phyloP scores from a whole-genome alignment of 1,284 basidiomycete species.

The Trametes hirsuta region DNA sequence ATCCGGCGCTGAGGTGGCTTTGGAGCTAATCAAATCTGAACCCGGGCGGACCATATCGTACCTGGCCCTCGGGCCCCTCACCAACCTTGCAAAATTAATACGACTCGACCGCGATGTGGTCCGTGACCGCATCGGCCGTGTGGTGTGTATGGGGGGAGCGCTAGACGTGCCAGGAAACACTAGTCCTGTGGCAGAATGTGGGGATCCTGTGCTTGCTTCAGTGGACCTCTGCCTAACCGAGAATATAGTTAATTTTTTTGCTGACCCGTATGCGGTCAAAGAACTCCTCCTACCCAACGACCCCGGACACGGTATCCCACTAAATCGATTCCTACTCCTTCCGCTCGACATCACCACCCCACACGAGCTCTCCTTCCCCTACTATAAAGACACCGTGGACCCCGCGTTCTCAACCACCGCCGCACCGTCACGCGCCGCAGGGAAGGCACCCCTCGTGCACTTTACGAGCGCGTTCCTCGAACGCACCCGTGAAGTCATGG shows the following conservation, averaged over 20 bases:
- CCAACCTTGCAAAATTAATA: slow-evolving; percentile 79
- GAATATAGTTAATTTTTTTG: slow-evolving; percentile 85
- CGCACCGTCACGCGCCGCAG: slow-evolving; percentile 46
- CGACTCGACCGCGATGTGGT: slow-evolving; percentile 58
- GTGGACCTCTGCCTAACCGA: neutral
- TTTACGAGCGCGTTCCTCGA: slow-evolving; percentile 84
- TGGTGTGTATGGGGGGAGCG: slow-evolving; percentile 96
- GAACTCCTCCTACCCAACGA: slow-evolving; percentile 53
- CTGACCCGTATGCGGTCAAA: slow-evolving; percentile 87
- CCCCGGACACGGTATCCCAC: slow-evolving; percentile 49
- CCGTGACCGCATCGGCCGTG: slow-evolving; percentile 65
- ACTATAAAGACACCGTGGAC: slow-evolving; percentile 61
- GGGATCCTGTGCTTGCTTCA: slow-evolving; percentile 12
- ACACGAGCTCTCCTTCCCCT: slow-evolving; percentile 77
- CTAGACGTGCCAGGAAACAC: slow-evolving; percentile 94
- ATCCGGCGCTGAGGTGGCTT: slow-evolving; percentile 64
- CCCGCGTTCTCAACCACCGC: slow-evolving; percentile 51
- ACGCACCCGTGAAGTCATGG: slow-evolving; percentile 71
- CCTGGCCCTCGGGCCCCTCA: slow-evolving; percentile 87
- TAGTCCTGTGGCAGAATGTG: slow-evolving; percentile 81
- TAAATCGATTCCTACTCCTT: slow-evolving; percentile 70
- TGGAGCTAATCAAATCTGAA: slow-evolving; percentile 65
- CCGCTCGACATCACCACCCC: slow-evolving; percentile 83
- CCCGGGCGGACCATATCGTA: slow-evolving; percentile 77
- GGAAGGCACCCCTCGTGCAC: slow-evolving; percentile 61